Conservation (phyloP, 2,329 filamentous ascomycete species). For the Biscogniauxia marginata region DNA sequence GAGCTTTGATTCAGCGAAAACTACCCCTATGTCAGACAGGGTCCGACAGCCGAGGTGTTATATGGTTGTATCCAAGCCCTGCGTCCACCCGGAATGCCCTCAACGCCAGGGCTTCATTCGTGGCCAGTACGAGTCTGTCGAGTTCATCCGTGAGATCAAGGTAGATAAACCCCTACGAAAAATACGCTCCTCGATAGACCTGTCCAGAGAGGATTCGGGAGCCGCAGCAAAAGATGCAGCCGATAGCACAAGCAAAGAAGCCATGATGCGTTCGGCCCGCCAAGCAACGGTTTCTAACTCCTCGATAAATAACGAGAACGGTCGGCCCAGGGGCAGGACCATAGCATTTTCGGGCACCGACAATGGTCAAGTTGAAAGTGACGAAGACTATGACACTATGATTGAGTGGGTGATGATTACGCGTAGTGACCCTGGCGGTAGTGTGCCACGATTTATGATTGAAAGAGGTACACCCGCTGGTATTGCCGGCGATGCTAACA, state of each 20-base stretch:
- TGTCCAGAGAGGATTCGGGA: conserved; percentile 32
- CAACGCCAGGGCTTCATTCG: conserved; percentile 72
- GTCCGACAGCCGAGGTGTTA: conserved; percentile 58
- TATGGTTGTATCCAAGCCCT: conserved; percentile 85
- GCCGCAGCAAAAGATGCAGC: conserved; percentile 27
- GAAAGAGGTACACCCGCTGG: conserved; percentile 81
- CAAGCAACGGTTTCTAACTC: conserved; percentile 23
- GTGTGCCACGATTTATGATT: conserved; percentile 87
- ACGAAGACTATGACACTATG: conserved; percentile 38
- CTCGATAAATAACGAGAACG: conserved; percentile 31
- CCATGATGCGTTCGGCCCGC: conserved; percentile 42
- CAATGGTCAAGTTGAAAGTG: conserved; percentile 17
- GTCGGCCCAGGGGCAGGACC: conserved; percentile 31
- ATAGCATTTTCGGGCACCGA: conserved; percentile 31
- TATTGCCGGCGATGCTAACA: conserved; percentile 75
- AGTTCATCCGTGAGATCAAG: conserved; percentile 83
- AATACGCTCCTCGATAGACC: conserved; percentile 45
- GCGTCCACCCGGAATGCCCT: conserved; percentile 71
- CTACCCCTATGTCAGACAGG: conserved; percentile 25
- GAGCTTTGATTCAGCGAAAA: conserved; percentile 58
- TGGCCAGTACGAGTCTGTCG: conserved; percentile 87
- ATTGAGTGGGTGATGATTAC: conserved; percentile 95
- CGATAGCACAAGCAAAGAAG: conserved; percentile 39
- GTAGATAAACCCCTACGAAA: conserved; percentile 44
- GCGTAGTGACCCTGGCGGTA: conserved; percentile 82